Evolutionary conservation across 2,329 filamentous ascomycete genomes (phyloP).

Genomic region (Cladorrhinum sp.): DNA sequence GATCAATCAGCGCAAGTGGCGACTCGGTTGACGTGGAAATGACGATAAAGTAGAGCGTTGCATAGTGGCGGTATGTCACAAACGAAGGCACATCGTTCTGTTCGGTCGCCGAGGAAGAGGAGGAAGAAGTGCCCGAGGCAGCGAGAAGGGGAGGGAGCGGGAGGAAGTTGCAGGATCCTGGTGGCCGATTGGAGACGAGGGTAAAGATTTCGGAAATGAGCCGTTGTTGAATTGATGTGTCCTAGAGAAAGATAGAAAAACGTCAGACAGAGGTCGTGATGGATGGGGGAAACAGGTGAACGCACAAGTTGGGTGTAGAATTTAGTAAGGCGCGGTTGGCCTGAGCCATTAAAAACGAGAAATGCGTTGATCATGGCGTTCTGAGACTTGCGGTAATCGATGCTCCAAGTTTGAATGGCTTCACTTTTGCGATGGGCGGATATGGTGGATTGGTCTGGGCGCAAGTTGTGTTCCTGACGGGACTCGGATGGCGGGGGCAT

Average conservation of each 20-base stretch:
- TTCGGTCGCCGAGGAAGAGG: slow-evolving; percentile 59
- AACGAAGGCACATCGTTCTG: slow-evolving; percentile 86
- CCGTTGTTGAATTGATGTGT: slow-evolving; percentile 94
- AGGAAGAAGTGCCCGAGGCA: slow-evolving; percentile 60
- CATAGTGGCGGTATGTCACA: slow-evolving; percentile 97
- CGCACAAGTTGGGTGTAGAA: slow-evolving; percentile 94
- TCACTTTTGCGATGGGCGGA: background rate
- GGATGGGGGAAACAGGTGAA: slow-evolving; percentile 1
- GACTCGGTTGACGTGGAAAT: slow-evolving; percentile 96
- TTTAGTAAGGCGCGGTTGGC: slow-evolving; percentile 92
- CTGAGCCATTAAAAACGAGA: slow-evolving; percentile 97
- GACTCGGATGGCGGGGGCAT: background rate
- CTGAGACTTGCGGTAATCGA: background rate
- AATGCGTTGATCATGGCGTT: slow-evolving; percentile 91
- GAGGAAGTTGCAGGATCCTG: slow-evolving; percentile 96
- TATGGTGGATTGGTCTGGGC: background rate
- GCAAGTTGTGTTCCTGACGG: background rate
- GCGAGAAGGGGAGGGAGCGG: slow-evolving; percentile 68
- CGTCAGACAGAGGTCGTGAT: background rate
- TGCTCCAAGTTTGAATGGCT: slow-evolving; percentile 13
- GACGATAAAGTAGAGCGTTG: slow-evolving; percentile 97
- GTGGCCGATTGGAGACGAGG: slow-evolving; percentile 84
- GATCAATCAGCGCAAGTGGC: slow-evolving; percentile 87
- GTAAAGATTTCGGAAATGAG: slow-evolving; percentile 97
- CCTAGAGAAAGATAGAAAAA: slow-evolving; percentile 50